Evolutionary conservation across 176 grass and related monocot genomes (phyloP).

Genomic region (Oryza glaberrima): DNA sequence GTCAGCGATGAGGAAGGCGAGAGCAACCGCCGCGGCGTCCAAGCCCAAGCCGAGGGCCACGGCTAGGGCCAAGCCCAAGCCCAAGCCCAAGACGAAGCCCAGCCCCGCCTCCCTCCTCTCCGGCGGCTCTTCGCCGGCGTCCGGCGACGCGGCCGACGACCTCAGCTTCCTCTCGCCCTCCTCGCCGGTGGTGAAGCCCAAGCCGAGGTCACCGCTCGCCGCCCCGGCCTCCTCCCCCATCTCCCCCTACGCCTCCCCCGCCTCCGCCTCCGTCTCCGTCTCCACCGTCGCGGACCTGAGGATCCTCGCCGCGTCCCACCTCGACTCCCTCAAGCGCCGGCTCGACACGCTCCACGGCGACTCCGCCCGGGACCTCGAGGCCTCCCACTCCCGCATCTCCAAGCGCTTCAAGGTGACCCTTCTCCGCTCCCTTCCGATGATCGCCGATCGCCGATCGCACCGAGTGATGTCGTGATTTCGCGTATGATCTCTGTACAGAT

Average conservation of each 20-base stretch:
- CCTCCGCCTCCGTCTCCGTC: background rate
- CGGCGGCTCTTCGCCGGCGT: constrained; percentile 26
- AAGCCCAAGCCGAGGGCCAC: constrained; percentile 17
- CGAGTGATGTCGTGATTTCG: background rate
- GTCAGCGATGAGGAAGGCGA: constrained; percentile 39
- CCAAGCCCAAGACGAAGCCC: constrained; percentile 29
- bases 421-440: background rate
- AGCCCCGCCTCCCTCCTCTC: constrained; percentile 37
- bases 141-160: constrained; percentile 1
- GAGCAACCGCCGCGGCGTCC: background rate
- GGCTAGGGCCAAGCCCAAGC: constrained; percentile 30
- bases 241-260: background rate
- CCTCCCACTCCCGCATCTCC: constrained; percentile 58
- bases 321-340: constrained; percentile 60
- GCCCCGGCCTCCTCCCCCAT: background rate
- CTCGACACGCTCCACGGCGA: constrained; percentile 53
- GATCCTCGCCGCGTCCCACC: constrained; percentile 42
- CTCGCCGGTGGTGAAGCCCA: constrained; percentile 26
- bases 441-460: background rate
- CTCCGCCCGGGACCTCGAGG: constrained; percentile 40
- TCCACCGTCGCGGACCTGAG: constrained; percentile 53
- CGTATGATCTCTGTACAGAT: constrained; percentile 37
- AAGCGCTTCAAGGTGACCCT: constrained; percentile 65
- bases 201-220: constrained; percentile 14
- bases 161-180: constrained; percentile 38